Evolutionary conservation across 2,329 filamentous ascomycete species (phyloP).

Genomic region (Ceratocystis alfenasii): DNA sequence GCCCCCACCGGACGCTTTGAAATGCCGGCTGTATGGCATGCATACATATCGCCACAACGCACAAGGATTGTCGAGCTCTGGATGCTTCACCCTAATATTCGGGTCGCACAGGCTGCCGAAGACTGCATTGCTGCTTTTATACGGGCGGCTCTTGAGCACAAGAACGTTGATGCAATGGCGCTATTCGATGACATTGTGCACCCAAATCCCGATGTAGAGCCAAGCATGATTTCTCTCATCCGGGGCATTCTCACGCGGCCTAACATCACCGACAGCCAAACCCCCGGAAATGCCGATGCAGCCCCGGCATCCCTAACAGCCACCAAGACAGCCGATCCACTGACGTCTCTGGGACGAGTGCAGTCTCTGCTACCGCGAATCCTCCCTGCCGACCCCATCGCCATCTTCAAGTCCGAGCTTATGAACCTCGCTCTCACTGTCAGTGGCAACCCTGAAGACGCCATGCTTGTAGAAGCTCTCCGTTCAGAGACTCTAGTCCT

Average conservation of each 20-base stretch:
- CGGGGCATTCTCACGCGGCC: neutral
- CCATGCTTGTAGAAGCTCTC: neutral
- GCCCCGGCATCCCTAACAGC: neutral
- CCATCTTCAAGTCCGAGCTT: slow-evolving; percentile 13
- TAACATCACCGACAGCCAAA: neutral
- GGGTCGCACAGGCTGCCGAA: slow-evolving; percentile 12
- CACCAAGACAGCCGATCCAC: neutral
- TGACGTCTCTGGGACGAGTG: slow-evolving; percentile 10
- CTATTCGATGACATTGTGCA: slow-evolving; percentile 8
- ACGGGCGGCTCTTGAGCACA: neutral
- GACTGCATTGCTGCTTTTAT: slow-evolving; percentile 14
- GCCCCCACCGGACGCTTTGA: neutral
- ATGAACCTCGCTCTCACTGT: slow-evolving; percentile 3
- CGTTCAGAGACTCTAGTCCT: neutral
- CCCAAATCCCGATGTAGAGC: neutral
- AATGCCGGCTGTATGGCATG: slow-evolving; percentile 14
- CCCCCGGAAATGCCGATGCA: neutral
- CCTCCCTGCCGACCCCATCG: slow-evolving; percentile 1
- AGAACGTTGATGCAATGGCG: neutral
- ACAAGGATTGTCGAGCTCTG: slow-evolving; percentile 18
- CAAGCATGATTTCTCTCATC: slow-evolving; percentile 1
- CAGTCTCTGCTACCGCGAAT: slow-evolving; percentile 11
- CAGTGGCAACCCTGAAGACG: neutral
- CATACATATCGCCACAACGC: slow-evolving; percentile 5
- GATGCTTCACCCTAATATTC: slow-evolving; percentile 14